phyloP scores from a whole-genome alignment of 2,329 filamentous ascomycete species.

The Alternaria burnsii region DNA sequence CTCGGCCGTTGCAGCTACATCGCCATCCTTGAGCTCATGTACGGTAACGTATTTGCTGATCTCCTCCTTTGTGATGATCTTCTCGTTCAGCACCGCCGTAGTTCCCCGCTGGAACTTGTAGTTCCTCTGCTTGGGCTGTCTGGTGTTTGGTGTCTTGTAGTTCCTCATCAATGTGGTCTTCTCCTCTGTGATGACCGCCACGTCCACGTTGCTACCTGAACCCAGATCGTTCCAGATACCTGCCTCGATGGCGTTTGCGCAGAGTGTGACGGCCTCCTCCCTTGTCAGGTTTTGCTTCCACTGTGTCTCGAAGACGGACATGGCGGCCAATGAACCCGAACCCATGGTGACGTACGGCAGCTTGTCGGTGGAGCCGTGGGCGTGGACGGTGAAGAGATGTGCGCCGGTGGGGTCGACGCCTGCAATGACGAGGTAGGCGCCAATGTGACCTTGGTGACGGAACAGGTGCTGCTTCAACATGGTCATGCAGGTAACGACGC shows the following conservation, averaged over 20 bases:
- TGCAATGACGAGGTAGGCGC: constrained; percentile 96
- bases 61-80: constrained; percentile 92
- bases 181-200: constrained; percentile 92
- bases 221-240: constrained; percentile 99
- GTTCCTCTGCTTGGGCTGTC: constrained; percentile 89
- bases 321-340: constrained; percentile 91
- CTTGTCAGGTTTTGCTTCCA: constrained; percentile 83
- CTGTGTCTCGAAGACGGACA: constrained; percentile 96
- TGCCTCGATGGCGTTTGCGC: constrained; percentile 86
- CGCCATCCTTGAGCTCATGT: constrained; percentile 78
- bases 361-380: constrained; percentile 98
- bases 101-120: constrained; percentile 91
- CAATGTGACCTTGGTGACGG: constrained; percentile 96
- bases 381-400: constrained; percentile 97
- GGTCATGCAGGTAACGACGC: constrained; percentile 99
- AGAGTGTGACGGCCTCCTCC: constrained; percentile 83
- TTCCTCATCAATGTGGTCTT: constrained; percentile 95
- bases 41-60: constrained; percentile 94
- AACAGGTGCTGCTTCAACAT: constrained; percentile 99
- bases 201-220: constrained; percentile 96
- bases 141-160: constrained; percentile 91
- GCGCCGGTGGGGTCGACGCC: constrained; percentile 95
- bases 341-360: constrained; percentile 99
- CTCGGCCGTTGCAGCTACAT: constrained; percentile 67
- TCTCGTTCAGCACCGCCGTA: constrained; percentile 95